Conservation (phyloP, 164 flowering plant genomes). For the Hamamelis virginiana region DNA sequence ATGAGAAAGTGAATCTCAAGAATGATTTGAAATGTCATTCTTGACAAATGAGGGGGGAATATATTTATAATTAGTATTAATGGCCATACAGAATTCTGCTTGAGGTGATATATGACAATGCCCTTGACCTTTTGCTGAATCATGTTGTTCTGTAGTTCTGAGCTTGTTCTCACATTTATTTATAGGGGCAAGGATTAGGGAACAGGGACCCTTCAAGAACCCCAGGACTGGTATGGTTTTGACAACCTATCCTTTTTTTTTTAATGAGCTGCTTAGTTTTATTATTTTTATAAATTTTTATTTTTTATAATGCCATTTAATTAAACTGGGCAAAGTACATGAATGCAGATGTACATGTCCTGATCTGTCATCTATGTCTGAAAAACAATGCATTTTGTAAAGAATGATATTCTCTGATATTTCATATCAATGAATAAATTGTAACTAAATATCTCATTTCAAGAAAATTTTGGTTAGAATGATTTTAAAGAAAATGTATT, state of each 20-base stretch:
- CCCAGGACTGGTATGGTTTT: constrained; percentile 55
- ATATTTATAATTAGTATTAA: not conserved
- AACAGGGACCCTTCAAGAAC: constrained; percentile 39
- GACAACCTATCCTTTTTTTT: not conserved
- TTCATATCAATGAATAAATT: too few relatives aligned
- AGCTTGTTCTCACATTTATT: constrained; percentile 8
- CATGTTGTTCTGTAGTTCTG: not conserved
- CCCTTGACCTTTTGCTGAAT: not conserved
- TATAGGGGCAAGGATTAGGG: constrained; percentile 38
- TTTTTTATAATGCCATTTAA: too few relatives aligned
- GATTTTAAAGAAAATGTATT: not conserved
- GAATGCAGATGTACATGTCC: not conserved
- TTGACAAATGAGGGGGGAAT: too few relatives aligned
- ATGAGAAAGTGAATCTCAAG: not conserved
- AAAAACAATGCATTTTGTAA: not conserved
- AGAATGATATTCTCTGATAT: too few relatives aligned
- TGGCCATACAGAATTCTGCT: constrained; percentile 6
- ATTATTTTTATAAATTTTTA: too few relatives aligned
- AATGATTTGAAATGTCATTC: not conserved
- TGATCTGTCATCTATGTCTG: not conserved
- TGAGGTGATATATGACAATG: not conserved
- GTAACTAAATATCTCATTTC: too few relatives aligned
- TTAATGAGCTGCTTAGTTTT: not conserved
- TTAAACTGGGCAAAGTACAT: not conserved
- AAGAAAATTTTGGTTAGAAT: not conserved